A percentile compares a stretch with the other conserved stretches of the same genome.
Evolutionary conservation across 1,139 yeast species (phyloP).

Genomic region (Kurtzmaniella quercitrusa): DNA sequence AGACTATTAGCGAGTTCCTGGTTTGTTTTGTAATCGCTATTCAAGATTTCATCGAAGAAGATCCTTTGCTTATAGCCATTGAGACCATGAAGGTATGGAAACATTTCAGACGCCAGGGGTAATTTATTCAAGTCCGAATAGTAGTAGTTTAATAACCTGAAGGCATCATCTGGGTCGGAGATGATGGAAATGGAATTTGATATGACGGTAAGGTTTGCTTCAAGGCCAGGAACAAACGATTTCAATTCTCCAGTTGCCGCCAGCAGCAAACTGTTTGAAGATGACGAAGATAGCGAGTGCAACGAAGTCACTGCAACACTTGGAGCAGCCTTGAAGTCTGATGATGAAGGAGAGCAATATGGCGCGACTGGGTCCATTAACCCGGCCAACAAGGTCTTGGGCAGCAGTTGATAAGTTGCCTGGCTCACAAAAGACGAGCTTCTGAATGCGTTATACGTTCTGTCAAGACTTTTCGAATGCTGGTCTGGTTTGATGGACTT

Average conservation of each 20-base stretch:
- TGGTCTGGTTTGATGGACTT: conserved; percentile 9
- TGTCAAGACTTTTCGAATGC: conserved; percentile 1
- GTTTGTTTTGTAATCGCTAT: conserved; percentile 8
- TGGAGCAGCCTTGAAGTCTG: conserved; percentile 1
- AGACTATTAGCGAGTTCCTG: conserved; percentile 6
- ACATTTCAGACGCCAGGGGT: conserved; percentile 17
- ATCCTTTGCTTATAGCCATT: conserved; percentile 24
- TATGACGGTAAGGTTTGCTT: conserved; percentile 1
- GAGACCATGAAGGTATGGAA: conserved; percentile 39
- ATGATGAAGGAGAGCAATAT: not conserved
- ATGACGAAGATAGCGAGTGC: conserved; percentile 3
- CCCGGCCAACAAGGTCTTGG: conserved; percentile 5
- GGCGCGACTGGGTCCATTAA: conserved; percentile 2
- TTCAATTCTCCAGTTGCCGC: not conserved
- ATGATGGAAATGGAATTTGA: conserved; percentile 10
- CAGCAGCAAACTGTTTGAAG: conserved; percentile 7
- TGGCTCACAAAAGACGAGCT: not conserved
- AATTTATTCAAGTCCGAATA: conserved; percentile 18
- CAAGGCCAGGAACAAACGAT: not conserved
- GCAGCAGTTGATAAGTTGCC: conserved; percentile 7
- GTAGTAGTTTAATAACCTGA: conserved; percentile 22
- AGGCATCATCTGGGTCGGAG: conserved; percentile 13
- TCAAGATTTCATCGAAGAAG: conserved; percentile 16
- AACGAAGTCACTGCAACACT: conserved; percentile 4
- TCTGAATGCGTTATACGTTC: not conserved